phyloP scores from a whole-genome alignment of 176 grass and related monocot genomes.

The Cenchrus americanus region DNA sequence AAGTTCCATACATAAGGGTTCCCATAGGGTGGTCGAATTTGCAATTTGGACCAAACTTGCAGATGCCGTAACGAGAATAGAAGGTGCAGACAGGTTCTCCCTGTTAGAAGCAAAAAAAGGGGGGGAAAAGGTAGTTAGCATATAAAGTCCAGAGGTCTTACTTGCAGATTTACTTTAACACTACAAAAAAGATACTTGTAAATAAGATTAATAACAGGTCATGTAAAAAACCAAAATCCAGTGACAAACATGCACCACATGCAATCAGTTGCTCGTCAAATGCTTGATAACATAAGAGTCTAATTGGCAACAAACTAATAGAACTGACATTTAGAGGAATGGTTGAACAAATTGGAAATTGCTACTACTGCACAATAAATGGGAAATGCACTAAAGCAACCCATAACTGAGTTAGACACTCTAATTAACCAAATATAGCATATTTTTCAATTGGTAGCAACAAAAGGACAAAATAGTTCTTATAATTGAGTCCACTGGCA shows the following conservation, averaged over 20 bases:
- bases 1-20: conserved; percentile 55
- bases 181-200: not conserved
- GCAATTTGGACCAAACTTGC: conserved; percentile 93
- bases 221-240: not conserved
- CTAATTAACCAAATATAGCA: not conserved
- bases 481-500: not conserved
- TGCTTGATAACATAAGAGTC: not conserved
- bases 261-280: not conserved
- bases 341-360: not conserved
- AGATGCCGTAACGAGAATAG: conserved; percentile 89
- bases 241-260: not conserved
- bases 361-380: not conserved
- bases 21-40: conserved; percentile 93
- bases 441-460: conserved; percentile 1
- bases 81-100: conserved; percentile 72
- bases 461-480: not conserved
- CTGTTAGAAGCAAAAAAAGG: conserved; percentile 51
- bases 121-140: conserved; percentile 46
- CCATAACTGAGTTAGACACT: not conserved
- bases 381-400: not conserved
- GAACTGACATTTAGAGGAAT: not conserved
- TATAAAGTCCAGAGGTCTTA: not conserved
- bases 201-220: not conserved
- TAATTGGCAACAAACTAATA: not conserved
- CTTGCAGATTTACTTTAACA: not conserved